Percentiles rank a stretch among this genome's conserved stretches.
Conservation (phyloP, 495 filamentous ascomycete genomes). For the Platismatia glauca region DNA sequence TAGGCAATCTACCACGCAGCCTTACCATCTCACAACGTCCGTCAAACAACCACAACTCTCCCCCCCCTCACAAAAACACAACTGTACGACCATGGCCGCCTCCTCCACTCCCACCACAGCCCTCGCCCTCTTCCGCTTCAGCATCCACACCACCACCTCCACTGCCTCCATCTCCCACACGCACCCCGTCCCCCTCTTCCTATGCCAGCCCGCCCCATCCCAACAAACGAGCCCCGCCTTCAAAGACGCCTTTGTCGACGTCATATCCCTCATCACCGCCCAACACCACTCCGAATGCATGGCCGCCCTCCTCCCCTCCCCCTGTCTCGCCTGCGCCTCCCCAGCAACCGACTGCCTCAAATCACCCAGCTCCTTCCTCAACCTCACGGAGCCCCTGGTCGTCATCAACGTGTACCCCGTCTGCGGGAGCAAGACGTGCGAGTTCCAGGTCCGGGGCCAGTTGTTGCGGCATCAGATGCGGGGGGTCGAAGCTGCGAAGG, state of each 20-base stretch:
- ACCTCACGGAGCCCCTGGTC: conserved; percentile 15
- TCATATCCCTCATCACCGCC: conserved; percentile 13
- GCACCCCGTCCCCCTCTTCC: conserved; percentile 17
- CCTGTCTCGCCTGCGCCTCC: conserved; percentile 12
- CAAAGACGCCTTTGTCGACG: conserved; percentile 14
- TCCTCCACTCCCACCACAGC: conserved; percentile 9
- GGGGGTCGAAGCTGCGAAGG: background rate
- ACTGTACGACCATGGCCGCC: background rate
- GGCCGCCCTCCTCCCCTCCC: conserved; percentile 4
- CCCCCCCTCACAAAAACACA: background rate
- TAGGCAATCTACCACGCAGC: background rate
- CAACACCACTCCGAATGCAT: conserved; percentile 17
- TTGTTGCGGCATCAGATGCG: background rate
- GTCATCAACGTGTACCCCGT: conserved; percentile 8
- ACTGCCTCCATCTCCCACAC: conserved; percentile 1
- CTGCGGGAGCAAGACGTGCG: conserved; percentile 10
- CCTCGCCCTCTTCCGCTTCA: conserved; percentile 11
- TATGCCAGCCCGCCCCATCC: conserved; percentile 5
- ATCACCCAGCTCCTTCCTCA: conserved; percentile 13
- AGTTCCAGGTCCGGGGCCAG: background rate
- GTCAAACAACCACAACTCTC: background rate
- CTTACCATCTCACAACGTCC: background rate
- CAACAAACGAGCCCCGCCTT: background rate
- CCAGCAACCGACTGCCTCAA: conserved; percentile 14
- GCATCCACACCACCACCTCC: conserved; percentile 2